Evolutionary conservation across 805 yeast genomes (phyloP).

Genomic region (Saturnispora mendoncae): DNA sequence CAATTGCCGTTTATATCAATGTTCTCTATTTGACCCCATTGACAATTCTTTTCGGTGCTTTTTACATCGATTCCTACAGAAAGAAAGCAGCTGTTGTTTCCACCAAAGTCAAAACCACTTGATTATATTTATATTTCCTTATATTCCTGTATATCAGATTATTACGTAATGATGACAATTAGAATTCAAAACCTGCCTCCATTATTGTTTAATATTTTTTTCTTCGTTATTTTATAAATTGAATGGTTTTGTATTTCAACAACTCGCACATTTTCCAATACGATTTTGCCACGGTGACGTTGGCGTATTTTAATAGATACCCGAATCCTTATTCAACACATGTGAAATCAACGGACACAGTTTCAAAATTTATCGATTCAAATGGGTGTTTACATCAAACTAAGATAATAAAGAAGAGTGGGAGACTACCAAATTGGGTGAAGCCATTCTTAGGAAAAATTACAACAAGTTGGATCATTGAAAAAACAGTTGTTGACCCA

Average conservation of each 20-base stretch:
- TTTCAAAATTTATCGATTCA: constrained; percentile 48
- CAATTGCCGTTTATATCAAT: constrained; percentile 53
- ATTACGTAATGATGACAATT: too few species aligned
- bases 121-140: not conserved
- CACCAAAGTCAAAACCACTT: not conserved
- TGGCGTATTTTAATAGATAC: constrained; percentile 68
- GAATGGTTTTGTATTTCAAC: constrained; percentile 58
- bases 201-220: too few species aligned
- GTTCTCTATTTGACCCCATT: constrained; percentile 60
- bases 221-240: too few species aligned
- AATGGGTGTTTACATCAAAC: constrained; percentile 64
- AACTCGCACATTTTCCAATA: constrained; percentile 48
- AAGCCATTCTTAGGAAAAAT: constrained; percentile 64
- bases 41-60: constrained; percentile 56
- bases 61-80: constrained; percentile 51
- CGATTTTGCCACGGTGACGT: constrained; percentile 63
- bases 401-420: constrained; percentile 66
- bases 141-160: too few species aligned
- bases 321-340: constrained; percentile 80
- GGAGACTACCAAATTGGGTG: constrained; percentile 73
- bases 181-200: too few species aligned
- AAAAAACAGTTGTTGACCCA: constrained; percentile 67
- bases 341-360: constrained; percentile 74
- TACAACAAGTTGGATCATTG: constrained; percentile 74
- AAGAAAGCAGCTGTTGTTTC: constrained; percentile 16